Conservation (phyloP, 176 grass and related monocot species). For the Pontederia paniculata region DNA sequence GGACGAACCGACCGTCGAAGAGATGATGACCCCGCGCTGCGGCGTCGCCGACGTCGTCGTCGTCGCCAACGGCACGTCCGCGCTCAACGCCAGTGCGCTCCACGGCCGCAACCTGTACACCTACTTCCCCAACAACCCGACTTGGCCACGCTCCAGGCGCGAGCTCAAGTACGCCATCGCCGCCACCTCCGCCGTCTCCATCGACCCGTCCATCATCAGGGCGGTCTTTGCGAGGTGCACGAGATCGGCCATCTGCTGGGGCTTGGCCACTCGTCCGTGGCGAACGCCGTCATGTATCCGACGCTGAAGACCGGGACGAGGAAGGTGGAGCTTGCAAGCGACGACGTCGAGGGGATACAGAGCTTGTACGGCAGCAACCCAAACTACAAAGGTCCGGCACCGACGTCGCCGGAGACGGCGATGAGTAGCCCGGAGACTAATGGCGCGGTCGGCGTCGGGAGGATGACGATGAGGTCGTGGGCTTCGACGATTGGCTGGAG, state of each 20-base stretch:
- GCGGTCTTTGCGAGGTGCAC: slow-evolving; percentile 67
- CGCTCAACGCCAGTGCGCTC: slow-evolving; percentile 13
- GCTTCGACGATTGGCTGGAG: neutral
- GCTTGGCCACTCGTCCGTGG: slow-evolving; percentile 49
- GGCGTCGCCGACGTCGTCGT: slow-evolving; percentile 62
- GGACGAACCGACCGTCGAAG: slow-evolving; percentile 39
- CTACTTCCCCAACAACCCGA: slow-evolving; percentile 54
- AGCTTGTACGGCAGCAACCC: slow-evolving; percentile 72
- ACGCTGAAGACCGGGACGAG: slow-evolving; percentile 37
- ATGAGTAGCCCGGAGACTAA: slow-evolving; percentile 48
- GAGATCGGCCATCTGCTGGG: slow-evolving; percentile 95
- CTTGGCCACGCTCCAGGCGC: slow-evolving; percentile 41
- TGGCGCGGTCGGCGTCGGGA: slow-evolving; percentile 7
- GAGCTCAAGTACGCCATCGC: slow-evolving; percentile 48
- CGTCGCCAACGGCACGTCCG: slow-evolving; percentile 43
- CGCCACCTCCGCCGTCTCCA: slow-evolving; percentile 32
- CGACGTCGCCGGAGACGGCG: slow-evolving; percentile 17
- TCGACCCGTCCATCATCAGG: slow-evolving; percentile 31
- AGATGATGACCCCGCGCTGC: slow-evolving; percentile 70
- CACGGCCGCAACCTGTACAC: slow-evolving; percentile 61
- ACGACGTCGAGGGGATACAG: slow-evolving; percentile 69
- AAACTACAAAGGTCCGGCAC: slow-evolving; percentile 37
- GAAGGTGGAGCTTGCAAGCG: slow-evolving; percentile 55
- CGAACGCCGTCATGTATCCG: slow-evolving; percentile 72
- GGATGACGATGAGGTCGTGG: neutral